Evolutionary conservation across 1,284 basidiomycete species (phyloP), one percentile per base, ranked within the genome.

Genomic region (Butyriboletus appendiculatus): DNA sequence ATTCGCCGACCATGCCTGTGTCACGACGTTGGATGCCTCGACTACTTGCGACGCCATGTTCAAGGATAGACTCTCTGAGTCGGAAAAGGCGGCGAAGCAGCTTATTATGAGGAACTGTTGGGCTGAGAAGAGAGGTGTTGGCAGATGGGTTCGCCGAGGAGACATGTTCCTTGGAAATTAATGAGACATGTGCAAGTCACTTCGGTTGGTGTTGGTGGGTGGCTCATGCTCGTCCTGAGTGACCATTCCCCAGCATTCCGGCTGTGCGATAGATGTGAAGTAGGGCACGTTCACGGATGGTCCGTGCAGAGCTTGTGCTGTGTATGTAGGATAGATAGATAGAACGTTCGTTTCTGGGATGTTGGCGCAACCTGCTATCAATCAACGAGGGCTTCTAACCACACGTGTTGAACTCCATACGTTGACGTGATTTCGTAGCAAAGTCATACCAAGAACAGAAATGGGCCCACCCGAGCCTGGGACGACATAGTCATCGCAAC

Each of bases 1-100:
- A 1, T 71, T 73, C 39, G 60, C 62, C 0, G 65, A 60, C 15
- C 62, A 70, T 37, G 71, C 65, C 30, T 67, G 65, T 18, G 65
- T 67, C 33, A 69, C 65, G 8, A 68, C 65, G 1, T 44, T 70
- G 51, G 62, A 65, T 16, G 34, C 60, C 28, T 53, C 53, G 46
- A 52, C 45, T 6, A 48, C 56, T 12, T 48, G 48, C 49, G 65
- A 67, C 26, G 26, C 39, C 20, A 44, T 52, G 43, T 57, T 65
- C 47, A 65, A 67, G 24, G 58, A 63, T 16, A 65, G 66, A 43
- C 54, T 65, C 20, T 55, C 52, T 44, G 53, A 63, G 44, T 65
- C 64, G 4, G 58, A 65, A 45, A 65, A 41, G 18, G 50, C 41
- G 0, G 53, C 64, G 0, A 69, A 65, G 16, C 65, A 59, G 10